A percentile compares a stretch with the other conserved stretches of the same genome.
Conservation (phyloP, 2,329 filamentous ascomycete genomes). For the Phialophora macrospora region DNA sequence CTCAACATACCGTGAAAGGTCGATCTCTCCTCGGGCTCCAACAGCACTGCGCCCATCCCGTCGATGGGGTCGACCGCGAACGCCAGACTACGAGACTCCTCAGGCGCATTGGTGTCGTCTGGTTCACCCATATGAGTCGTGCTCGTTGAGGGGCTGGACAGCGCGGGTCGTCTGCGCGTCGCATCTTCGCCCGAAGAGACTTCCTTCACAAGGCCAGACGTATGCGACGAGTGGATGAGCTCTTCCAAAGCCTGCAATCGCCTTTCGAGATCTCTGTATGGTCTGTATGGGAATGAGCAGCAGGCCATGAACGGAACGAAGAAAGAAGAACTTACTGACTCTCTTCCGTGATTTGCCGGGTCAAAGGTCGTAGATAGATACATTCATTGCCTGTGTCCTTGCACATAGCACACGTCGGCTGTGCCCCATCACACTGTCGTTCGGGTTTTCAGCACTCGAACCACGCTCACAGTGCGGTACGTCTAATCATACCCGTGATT, state of each 20-base stretch:
- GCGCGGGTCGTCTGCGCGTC: no score
- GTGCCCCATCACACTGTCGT: background rate
- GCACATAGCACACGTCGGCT: background rate
- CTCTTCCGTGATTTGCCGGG: background rate
- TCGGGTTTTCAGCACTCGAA: no score
- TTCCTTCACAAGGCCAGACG: no score
- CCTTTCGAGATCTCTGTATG: no score
- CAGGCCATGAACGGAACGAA: background rate
- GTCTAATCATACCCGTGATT: background rate
- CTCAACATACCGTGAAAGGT: background rate
- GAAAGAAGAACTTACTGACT: background rate
- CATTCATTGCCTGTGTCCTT: background rate
- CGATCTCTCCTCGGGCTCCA: background rate
- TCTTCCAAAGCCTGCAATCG: no score
- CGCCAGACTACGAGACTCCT: background rate
- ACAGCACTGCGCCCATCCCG: background rate
- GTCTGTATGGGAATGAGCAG: no score
- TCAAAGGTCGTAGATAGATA: constrained; percentile 2
- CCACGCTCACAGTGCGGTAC: no score
- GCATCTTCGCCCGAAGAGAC: no score
- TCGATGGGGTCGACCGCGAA: background rate
- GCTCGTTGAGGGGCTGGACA: background rate
- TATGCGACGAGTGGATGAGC: no score
- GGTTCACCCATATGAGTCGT: background rate
- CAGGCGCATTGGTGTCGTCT: background rate